These are phyloP conservation scores for Aspergillus sp. DNA, from an alignment of 2,329 filamentous ascomycete genomes.

Conservation along the genomic window DNA sequence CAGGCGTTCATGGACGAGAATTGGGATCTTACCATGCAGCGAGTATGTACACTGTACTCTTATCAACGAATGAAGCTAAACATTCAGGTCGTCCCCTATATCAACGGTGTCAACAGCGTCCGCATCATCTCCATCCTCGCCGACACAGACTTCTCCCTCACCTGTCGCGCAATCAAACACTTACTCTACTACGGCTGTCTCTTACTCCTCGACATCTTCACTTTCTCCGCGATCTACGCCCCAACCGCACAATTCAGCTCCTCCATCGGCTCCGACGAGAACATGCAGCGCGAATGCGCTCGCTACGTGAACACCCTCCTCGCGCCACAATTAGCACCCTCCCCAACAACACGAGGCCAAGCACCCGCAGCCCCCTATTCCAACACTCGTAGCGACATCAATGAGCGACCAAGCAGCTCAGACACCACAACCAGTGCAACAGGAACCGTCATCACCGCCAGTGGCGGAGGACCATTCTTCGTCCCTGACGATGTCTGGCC, in stretches of 20 bases:
- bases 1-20: slow-evolving; percentile 48
- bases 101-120: slow-evolving; percentile 87
- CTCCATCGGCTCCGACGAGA: slow-evolving; percentile 65
- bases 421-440: slow-evolving; percentile 1
- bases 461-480: slow-evolving; percentile 11
- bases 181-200: slow-evolving; percentile 90
- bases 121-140: slow-evolving; percentile 77
- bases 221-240: slow-evolving; percentile 87
- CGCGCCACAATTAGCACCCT: slow-evolving; percentile 18
- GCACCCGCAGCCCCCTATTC: slow-evolving; percentile 13
- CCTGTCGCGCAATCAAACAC: slow-evolving; percentile 79
- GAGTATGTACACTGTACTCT: slow-evolving; percentile 20
- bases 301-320: slow-evolving; percentile 65
- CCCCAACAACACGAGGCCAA: slow-evolving; percentile 16
- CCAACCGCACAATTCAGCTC: slow-evolving; percentile 69
- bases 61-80: background rate
- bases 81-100: slow-evolving; percentile 64
- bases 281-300: slow-evolving; percentile 80
- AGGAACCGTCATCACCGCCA: slow-evolving; percentile 13
- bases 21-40: slow-evolving; percentile 50
- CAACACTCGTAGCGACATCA: slow-evolving; percentile 12
- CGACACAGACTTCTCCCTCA: slow-evolving; percentile 78
- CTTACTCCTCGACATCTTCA: slow-evolving; percentile 87
- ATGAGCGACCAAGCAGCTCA: slow-evolving; percentile 7
- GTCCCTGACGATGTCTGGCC: slow-evolving; percentile 40